Evolutionary conservation across 2,329 filamentous ascomycete genomes (phyloP).

Genomic region (Diaporthe eres): DNA sequence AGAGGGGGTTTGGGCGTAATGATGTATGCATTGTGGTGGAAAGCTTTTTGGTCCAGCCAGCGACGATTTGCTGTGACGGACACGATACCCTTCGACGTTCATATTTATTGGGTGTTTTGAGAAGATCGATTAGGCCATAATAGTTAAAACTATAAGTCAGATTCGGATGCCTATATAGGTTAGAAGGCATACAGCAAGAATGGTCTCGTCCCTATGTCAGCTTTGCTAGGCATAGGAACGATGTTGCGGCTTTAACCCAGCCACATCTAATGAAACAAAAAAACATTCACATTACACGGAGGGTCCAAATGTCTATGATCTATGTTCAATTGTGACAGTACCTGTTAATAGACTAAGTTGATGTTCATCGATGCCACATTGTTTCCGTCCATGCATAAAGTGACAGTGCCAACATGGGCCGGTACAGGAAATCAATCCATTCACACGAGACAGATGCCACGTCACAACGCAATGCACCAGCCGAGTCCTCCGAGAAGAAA

Average conservation of each 20-base stretch:
- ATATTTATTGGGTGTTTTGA: slow-evolving; percentile 27
- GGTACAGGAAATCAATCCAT: not conserved
- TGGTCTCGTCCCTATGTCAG: not conserved
- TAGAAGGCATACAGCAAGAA: not conserved
- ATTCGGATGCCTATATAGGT: slow-evolving; percentile 6
- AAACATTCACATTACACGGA: not conserved
- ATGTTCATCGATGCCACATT: not conserved
- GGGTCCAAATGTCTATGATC: too few relatives aligned
- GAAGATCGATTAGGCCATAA: not conserved
- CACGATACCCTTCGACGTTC: slow-evolving; percentile 30
- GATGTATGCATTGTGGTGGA: not conserved
- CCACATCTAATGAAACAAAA: slow-evolving; percentile 6
- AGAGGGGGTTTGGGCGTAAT: not conserved
- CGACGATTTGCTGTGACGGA: not conserved
- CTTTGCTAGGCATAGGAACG: not conserved
- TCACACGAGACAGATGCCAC: too few relatives aligned
- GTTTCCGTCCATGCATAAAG: not conserved
- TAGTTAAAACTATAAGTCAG: slow-evolving; percentile 9
- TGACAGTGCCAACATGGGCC: not conserved
- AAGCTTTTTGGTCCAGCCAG: slow-evolving; percentile 21
- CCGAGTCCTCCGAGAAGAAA: not conserved
- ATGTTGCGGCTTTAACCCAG: not conserved
- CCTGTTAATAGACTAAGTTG: not conserved
- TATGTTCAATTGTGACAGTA: too few relatives aligned
- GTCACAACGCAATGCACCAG: not conserved